Conservation (phyloP, 108 stramenopile genomes). For the Cylindrotheca fusiformis region DNA sequence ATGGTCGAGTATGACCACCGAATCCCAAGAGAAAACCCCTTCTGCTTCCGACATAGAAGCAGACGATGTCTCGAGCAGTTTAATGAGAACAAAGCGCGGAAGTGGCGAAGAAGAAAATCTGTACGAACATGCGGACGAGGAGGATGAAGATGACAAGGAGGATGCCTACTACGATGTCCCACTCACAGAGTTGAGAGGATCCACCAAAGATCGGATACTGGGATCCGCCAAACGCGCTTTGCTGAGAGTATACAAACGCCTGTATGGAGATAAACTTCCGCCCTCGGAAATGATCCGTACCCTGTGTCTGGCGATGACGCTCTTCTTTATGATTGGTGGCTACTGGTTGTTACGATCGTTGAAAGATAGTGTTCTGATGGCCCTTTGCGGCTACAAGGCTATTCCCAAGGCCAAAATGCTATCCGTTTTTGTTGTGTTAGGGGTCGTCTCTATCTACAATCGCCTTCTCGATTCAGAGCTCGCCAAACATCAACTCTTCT, state of each 20-base stretch:
- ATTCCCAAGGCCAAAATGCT: slow-evolving; percentile 96
- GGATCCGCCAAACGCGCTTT: slow-evolving; percentile 34
- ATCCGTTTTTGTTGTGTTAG: slow-evolving; percentile 88
- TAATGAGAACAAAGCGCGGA: background rate
- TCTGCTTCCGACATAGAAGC: slow-evolving; percentile 8
- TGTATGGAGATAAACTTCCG: slow-evolving; percentile 90
- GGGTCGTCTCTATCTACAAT: slow-evolving; percentile 93
- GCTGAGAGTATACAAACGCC: slow-evolving; percentile 52
- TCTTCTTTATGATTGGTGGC: slow-evolving; percentile 97
- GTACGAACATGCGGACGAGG: slow-evolving; percentile 19
- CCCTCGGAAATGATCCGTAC: slow-evolving; percentile 85
- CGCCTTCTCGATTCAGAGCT: slow-evolving; percentile 79
- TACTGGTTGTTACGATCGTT: slow-evolving; percentile 95
- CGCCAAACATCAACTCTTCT: slow-evolving; percentile 94
- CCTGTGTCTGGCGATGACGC: slow-evolving; percentile 84
- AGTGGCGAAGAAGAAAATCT: slow-evolving; percentile 14
- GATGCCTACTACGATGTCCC: slow-evolving; percentile 73
- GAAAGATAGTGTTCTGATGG: slow-evolving; percentile 94
- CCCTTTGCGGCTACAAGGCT: slow-evolving; percentile 88
- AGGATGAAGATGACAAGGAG: slow-evolving; percentile 37
- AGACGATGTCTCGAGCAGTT: slow-evolving; percentile 3
- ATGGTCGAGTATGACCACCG: slow-evolving; percentile 31
- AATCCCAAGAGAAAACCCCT: slow-evolving; percentile 23
- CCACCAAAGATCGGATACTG: slow-evolving; percentile 36
- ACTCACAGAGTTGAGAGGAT: slow-evolving; percentile 48